phyloP scores from a whole-genome alignment of 2,329 filamentous ascomycete species.

The Hirsutella minnesotensis region DNA sequence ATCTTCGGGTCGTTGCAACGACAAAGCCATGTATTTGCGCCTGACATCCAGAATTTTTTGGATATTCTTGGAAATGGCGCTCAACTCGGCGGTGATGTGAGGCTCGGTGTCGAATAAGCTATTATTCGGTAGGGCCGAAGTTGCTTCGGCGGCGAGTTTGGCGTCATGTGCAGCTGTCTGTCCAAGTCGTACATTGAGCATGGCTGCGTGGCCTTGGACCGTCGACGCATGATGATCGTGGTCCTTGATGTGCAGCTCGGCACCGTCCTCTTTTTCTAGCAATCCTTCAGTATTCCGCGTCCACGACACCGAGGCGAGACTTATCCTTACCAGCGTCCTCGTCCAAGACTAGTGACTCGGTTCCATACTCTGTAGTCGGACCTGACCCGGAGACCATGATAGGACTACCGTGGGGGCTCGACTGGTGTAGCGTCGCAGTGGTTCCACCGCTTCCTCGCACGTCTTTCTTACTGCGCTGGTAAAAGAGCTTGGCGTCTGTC shows the following conservation, averaged over 20 bases:
- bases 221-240: constrained; percentile 1
- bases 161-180: constrained; percentile 3
- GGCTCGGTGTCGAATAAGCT: constrained; percentile 63
- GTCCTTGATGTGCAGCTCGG: constrained; percentile 1
- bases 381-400: constrained; percentile 24
- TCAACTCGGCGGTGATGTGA: constrained; percentile 72
- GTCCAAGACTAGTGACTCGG: constrained; percentile 21
- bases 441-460: constrained; percentile 16
- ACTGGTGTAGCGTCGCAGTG: constrained; percentile 25
- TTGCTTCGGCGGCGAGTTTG: constrained; percentile 31
- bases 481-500: constrained; percentile 90
- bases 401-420: constrained; percentile 35
- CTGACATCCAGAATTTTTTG: constrained; percentile 80
- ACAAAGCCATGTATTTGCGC: constrained; percentile 79
- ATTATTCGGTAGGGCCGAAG: constrained; percentile 46
- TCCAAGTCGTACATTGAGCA: constrained; percentile 27
- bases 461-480: constrained; percentile 73
- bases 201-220: not conserved
- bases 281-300: constrained; percentile 1
- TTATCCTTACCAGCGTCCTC: constrained; percentile 12
- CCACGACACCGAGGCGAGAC: not conserved
- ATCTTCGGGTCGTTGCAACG: constrained; percentile 67
- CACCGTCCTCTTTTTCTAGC: constrained; percentile 6
- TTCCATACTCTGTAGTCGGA: constrained; percentile 23
- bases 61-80: constrained; percentile 79